Evolutionary conservation across 2,329 filamentous ascomycete genomes (phyloP).

Genomic region (Tolypocladium guangdongense): DNA sequence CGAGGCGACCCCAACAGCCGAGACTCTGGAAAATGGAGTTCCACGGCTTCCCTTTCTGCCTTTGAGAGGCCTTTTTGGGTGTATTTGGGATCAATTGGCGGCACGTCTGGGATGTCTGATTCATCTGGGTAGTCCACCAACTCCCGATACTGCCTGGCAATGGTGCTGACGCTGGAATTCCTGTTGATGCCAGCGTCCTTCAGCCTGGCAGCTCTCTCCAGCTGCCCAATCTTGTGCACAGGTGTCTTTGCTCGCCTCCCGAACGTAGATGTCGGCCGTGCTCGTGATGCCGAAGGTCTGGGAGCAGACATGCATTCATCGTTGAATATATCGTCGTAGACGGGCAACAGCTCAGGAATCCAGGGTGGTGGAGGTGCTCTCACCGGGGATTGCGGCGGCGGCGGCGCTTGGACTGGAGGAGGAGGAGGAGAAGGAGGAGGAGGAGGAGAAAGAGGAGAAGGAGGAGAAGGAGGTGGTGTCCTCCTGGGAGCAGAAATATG

Average conservation of each 20-base stretch:
- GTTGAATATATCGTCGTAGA: neutral
- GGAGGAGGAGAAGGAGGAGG: too few species aligned
- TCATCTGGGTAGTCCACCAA: conserved; percentile 27
- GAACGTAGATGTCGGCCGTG: conserved; percentile 15
- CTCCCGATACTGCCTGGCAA: conserved; percentile 40
- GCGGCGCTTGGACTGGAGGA: neutral
- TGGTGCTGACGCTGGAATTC: conserved; percentile 32
- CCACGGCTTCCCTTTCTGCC: conserved; percentile 1
- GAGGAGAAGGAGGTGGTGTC: neutral
- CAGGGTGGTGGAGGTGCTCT: conserved; percentile 1
- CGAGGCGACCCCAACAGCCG: neutral
- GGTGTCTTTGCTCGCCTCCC: conserved; percentile 41
- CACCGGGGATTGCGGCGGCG: neutral
- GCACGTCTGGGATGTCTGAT: conserved; percentile 16
- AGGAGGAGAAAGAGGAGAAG: too few species aligned
- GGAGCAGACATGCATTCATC: neutral
- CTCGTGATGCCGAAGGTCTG: neutral
- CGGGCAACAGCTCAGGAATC: conserved; percentile 16
- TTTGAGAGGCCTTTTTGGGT: neutral
- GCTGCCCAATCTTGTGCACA: conserved; percentile 36
- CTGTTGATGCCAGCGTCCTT: conserved; percentile 16
- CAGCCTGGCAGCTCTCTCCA: conserved; percentile 24
- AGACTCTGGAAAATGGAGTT: neutral
- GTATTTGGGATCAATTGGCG: conserved; percentile 12
- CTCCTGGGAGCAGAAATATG: neutral